A percentile compares a stretch with the other conserved stretches of the same genome.
These are phyloP conservation scores for Chrysosporium queenslandicum DNA, from an alignment of 2,329 filamentous ascomycete genomes.

Conservation along the genomic window DNA sequence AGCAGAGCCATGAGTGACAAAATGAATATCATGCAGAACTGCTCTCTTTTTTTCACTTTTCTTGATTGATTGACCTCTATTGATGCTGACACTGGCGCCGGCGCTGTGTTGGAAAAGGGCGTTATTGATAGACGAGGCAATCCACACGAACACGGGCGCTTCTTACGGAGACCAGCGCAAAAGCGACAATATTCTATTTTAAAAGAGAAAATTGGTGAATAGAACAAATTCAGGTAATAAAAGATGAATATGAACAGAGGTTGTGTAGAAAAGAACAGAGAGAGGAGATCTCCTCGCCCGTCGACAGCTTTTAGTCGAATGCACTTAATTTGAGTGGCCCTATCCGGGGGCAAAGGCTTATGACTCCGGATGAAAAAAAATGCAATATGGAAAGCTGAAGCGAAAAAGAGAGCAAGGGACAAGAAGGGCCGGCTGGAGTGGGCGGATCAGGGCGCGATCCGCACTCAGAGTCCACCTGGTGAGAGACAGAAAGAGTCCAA, in stretches of 20 bases:
- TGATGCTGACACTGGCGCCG: neutral
- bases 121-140: neutral
- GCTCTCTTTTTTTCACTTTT: neutral
- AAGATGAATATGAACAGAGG: neutral
- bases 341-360: neutral
- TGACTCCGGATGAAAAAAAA: neutral
- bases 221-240: neutral
- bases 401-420: neutral
- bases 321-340: neutral
- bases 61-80: conserved; percentile 1
- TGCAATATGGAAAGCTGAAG: neutral
- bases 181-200: neutral
- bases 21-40: neutral
- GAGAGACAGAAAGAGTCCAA: too few species aligned
- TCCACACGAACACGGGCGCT: neutral
- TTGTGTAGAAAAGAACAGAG: neutral
- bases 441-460: neutral
- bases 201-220: neutral
- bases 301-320: neutral
- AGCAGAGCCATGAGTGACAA: neutral
- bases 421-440: neutral
- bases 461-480: neutral
- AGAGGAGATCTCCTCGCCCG: neutral
- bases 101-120: neutral
- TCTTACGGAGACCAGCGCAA: neutral